Base-by-base conservation (phyloP, 495 filamentous ascomycete species). In the Amphirosellinia nigrospora region DNA sequence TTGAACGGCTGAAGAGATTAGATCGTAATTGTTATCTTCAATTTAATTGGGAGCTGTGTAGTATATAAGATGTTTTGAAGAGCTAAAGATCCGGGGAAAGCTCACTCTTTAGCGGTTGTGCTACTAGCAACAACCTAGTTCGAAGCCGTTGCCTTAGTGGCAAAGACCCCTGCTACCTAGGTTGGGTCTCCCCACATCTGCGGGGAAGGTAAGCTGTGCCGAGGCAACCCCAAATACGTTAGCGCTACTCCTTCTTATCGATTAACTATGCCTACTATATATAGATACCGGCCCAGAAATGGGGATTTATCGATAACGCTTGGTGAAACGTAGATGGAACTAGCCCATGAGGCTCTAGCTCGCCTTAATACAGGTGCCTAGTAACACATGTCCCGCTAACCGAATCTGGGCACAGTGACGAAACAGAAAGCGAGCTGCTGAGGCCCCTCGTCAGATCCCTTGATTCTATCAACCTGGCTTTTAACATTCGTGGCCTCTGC, bases 331-430 rank as follows among this genome's bases (percentile, higher is more conserved):
- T 58, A 1, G 55, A 58, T 58, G 55, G 55, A 58, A 58, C 55
- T 58, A 16, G 23, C 36, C 56, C n/a, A n/a, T 39, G 28, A 60
- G 58, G 58, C 58, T 38, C 11, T 21, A 38, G 58, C 34, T 36
- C 53, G 34, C 34, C 34, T 36, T 36, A 7, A 7, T n/a, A 8
- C 6, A 38, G 55, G 30, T 56, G 53, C 53, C 53, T 60, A 26
- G n/a, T 11, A 28, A 39, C 23, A 64, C 39, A 28, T 46, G n/a
- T 46, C 45, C 46, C 19, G 39, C 65, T 68, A 59, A 59, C 65
- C 65, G 34, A 59, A 59, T 56, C 65, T 23, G 23, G 38, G 45
- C 23, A 26, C 64, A 4, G 64, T 66, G 64, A 66, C 64, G 64
- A 66, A 58, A 45, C 50, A 58, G 36, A 45, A 23, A 13, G 36